These are phyloP conservation scores for Zopfia rhizophila DNA, from an alignment of 2,329 filamentous ascomycete species.

Conservation along the genomic window DNA sequence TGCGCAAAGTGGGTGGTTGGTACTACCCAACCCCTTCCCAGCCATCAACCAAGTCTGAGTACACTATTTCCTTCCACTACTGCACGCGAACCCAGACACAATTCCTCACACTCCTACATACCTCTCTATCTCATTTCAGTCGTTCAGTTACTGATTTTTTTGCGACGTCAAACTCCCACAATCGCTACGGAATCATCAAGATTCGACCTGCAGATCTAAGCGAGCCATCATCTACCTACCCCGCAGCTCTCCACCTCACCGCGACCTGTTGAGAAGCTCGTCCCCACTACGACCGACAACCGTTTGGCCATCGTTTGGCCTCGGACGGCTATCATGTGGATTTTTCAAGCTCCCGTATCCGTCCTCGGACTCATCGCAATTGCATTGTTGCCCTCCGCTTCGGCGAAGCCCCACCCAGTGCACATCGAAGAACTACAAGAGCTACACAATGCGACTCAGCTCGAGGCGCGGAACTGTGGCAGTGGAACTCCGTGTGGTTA, in stretches of 20 bases:
- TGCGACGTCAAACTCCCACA: slow-evolving; percentile 22
- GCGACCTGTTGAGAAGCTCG: no score
- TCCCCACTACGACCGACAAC: slow-evolving; percentile 10
- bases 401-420: slow-evolving; percentile 45
- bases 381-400: slow-evolving; percentile 65
- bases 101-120: slow-evolving; percentile 8
- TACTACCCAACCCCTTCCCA: slow-evolving; percentile 40
- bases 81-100: slow-evolving; percentile 8
- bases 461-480: slow-evolving; percentile 33
- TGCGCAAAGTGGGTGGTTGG: slow-evolving; percentile 25
- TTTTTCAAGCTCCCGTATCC: slow-evolving; percentile 75
- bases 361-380: slow-evolving; percentile 56
- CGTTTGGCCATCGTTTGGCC: slow-evolving; percentile 11
- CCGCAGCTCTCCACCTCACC: slow-evolving; percentile 28
- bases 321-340: slow-evolving; percentile 35
- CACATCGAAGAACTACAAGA: slow-evolving; percentile 37
- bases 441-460: slow-evolving; percentile 43
- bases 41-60: slow-evolving; percentile 40
- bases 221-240: slow-evolving; percentile 29
- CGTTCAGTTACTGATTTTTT: slow-evolving; percentile 25
- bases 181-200: slow-evolving; percentile 8
- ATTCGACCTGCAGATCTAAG: slow-evolving; percentile 5
- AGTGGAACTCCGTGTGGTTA: slow-evolving; percentile 44
- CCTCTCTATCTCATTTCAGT: background rate
- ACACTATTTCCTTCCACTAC: slow-evolving; percentile 43